Evolutionary conservation across 2,329 filamentous ascomycete genomes (phyloP).

Genomic region (Pseudogymnoascus sp.): DNA sequence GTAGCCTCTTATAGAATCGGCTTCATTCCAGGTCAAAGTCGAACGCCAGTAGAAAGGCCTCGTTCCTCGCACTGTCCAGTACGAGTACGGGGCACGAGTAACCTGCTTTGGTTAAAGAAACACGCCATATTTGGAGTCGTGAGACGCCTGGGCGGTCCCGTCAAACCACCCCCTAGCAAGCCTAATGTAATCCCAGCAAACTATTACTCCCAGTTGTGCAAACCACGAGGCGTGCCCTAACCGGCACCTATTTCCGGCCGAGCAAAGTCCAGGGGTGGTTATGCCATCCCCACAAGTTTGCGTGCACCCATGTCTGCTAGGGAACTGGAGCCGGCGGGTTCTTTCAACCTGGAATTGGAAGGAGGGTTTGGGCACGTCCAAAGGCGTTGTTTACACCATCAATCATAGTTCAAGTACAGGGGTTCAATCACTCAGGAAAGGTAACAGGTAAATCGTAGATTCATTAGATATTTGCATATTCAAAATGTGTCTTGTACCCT

Average conservation of each 20-base stretch:
- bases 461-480: background rate
- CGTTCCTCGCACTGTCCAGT: background rate
- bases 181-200: background rate
- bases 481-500: background rate
- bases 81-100: background rate
- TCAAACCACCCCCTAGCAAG: background rate
- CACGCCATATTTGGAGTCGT: background rate
- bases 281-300: background rate
- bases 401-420: background rate
- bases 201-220: background rate
- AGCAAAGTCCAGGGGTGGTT: background rate
- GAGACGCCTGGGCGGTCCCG: background rate
- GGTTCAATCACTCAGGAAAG: background rate
- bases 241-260: background rate
- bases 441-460: background rate
- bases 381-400: background rate
- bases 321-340: background rate
- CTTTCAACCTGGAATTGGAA: background rate
- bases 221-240: background rate
- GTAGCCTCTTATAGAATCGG: background rate
- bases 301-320: background rate
- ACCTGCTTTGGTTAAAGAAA: background rate
- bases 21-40: background rate
- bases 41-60: background rate
- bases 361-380: too few relatives aligned